Base-by-base conservation (phyloP, 2,329 filamentous ascomycete species). In the Zymoseptoria ardabiliae region DNA sequence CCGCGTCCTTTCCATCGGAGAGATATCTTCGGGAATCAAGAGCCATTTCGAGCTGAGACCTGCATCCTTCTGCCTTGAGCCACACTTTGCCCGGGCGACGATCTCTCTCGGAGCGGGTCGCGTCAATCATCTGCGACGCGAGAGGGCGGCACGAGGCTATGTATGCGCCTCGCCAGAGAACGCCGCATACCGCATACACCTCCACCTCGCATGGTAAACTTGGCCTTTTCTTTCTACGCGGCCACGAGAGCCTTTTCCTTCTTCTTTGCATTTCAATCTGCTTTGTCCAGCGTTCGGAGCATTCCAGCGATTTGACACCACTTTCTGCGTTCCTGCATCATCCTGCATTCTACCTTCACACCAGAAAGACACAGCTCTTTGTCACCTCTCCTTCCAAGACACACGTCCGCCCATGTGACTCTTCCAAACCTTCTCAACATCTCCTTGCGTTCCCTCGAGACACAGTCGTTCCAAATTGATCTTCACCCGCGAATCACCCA, bases 331-430 rank as follows among this genome's bases (percentile, higher is more conserved):
- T 17, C 11, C 41, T 30, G 58, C 50, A 59, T 55, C 60, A 65
- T 54, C 58, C 53, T 58, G 63, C 59, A 55, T 28, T 56, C 54
- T 52, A 58, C 52, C 53, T 53, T 19, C 41, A 51, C 54, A 23
- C 28, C 41, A 58, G 48, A 57, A 49, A 54, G 50, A 53, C 53
- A 28, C 55, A 49, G 28, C 55, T 30, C 57, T 57, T 57, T 50
- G 45, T 45, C 50, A 53, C 53, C 45, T 50, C 53, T 53, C 62
- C 57, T 59, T 61, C 62, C 61, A 59, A 64, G 64, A 64, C 61
- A 61, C 55, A 45, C 35, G 35, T 53, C 17, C 50, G 59, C 50
- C 51, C 64, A 60, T 59, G 64, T 64, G 64, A 66, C 56, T 55
- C 54, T 54, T 17, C 51, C 45, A 51, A 23, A 35, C 52, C 28